Evolutionary conservation across 2,329 filamentous ascomycete genomes (phyloP), one percentile per base, ranked within the genome.

Genomic region (Incumbomyces delicatus): DNA sequence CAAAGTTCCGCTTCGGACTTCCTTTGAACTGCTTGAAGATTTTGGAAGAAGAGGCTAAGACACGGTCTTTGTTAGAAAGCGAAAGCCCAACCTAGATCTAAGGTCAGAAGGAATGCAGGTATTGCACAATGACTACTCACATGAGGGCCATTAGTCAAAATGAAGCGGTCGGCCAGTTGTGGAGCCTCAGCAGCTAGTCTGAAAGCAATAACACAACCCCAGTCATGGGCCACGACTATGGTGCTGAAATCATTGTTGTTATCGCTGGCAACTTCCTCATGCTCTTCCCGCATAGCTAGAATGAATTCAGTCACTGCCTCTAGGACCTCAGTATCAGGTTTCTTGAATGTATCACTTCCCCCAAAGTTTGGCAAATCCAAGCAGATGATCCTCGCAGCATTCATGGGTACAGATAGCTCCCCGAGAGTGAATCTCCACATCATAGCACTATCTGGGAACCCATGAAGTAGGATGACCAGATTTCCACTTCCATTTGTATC

Each of bases 301-400:
- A 80, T 68, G 50, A 77, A 76, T 46, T 74, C 72, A 0, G 70
- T 66, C 47, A 80, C 56, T 6, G 67, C 63, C 54, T 79, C 76
- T 38, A 79, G 61, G 7, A 79, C 65, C 34, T 70, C 63, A 11
- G 73, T 68, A 2, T 66, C 64, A 53, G 78, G 79, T 39, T 63
- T 57, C 1, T 66, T 58, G 47, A 79, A 59, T 41, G 66, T 66
- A 51, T 78, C 75, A 47, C 71, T 77, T 8, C 77, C 77, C 31
- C 77, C 77, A 51, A 73, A 79, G 1, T 77, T 76, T 14, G 77
- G 77, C 6, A 80, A 58, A 55, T 80, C 77, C 33, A 78, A 64
- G 0, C 74, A 75, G 29, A 80, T 67, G 6, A 78, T 53, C 16
- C 68, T 69, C 16, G 70, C 66, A 6, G 64, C 53, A 20, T 64